A percentile compares a stretch with the other conserved stretches of the same genome.
These are phyloP conservation scores for Lyophyllum atratum DNA, from an alignment of 768 basidiomycete genomes.

Conservation along the genomic window DNA sequence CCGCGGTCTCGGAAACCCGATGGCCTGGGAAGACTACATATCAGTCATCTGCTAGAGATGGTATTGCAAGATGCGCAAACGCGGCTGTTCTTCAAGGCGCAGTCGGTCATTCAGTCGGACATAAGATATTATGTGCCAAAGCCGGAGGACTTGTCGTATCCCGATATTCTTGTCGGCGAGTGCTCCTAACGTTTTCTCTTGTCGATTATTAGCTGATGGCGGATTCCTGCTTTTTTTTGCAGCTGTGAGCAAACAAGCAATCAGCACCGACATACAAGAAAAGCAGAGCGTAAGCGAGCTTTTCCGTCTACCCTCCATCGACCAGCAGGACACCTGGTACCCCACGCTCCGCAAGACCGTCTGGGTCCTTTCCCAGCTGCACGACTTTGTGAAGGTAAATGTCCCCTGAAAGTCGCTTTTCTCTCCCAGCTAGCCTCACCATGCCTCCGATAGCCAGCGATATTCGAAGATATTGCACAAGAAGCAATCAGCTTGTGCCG, in stretches of 20 bases:
- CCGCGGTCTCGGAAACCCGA: constrained; percentile 18
- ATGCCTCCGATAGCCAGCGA: constrained; percentile 63
- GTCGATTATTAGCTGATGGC: neutral
- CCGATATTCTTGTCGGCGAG: constrained; percentile 76
- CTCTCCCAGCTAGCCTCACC: neutral
- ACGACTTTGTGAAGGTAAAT: constrained; percentile 88
- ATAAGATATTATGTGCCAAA: constrained; percentile 82
- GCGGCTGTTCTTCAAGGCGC: constrained; percentile 92
- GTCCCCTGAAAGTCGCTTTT: neutral
- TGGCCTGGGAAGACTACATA: constrained; percentile 67
- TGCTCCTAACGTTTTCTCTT: constrained; percentile 4
- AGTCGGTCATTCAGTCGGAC: constrained; percentile 86
- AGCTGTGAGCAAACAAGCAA: constrained; percentile 49
- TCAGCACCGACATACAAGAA: constrained; percentile 54
- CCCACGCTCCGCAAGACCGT: constrained; percentile 86
- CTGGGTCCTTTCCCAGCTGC: constrained; percentile 89
- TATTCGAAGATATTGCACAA: constrained; percentile 96
- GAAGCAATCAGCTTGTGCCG: constrained; percentile 86
- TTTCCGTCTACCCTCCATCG: constrained; percentile 69
- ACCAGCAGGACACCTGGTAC: constrained; percentile 87
- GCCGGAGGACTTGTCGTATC: constrained; percentile 82
- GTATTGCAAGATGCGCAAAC: constrained; percentile 97
- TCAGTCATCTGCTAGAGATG: constrained; percentile 81
- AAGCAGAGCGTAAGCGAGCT: constrained; percentile 71
- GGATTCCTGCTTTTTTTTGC: neutral